Conservation (phyloP, 2,329 filamentous ascomycete species). For the Pseudocercospora vitis region DNA sequence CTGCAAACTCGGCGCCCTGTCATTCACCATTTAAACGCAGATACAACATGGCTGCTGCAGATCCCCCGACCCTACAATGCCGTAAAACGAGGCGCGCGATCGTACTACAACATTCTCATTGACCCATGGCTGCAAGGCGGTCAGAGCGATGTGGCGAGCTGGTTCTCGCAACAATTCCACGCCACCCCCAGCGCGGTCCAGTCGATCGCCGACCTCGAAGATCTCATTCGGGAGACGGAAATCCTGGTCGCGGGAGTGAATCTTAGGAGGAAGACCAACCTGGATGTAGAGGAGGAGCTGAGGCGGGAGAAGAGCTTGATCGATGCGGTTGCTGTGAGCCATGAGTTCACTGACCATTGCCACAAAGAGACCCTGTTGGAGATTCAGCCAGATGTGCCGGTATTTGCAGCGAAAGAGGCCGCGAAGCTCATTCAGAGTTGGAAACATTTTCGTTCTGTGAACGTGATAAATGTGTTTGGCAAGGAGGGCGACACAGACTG, state of each 20-base stretch:
- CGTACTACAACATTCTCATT: constrained; percentile 64
- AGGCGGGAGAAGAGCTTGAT: constrained; percentile 43
- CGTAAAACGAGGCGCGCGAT: constrained; percentile 46
- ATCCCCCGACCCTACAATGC: constrained; percentile 55
- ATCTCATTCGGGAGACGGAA: constrained; percentile 54
- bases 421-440: constrained; percentile 58
- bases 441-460: constrained; percentile 60
- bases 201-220: constrained; percentile 57
- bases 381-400: constrained; percentile 54
- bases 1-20: constrained; percentile 52
- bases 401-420: constrained; percentile 61
- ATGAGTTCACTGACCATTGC: constrained; percentile 70
- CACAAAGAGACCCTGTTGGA: constrained; percentile 61
- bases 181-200: constrained; percentile 55
- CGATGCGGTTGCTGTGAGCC: constrained; percentile 60
- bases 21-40: constrained; percentile 65
- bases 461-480: constrained; percentile 51
- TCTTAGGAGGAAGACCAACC: constrained; percentile 17
- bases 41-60: constrained; percentile 67
- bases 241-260: constrained; percentile 37
- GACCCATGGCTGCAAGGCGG: constrained; percentile 65
- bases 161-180: constrained; percentile 68
- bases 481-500: constrained; percentile 43
- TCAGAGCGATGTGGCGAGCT: constrained; percentile 62
- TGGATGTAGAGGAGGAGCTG: constrained; percentile 14